Evolutionary conservation across 73 alveolate species (phyloP), one percentile per base, ranked within the genome.

Genomic region (Uronychia binucleata): DNA sequence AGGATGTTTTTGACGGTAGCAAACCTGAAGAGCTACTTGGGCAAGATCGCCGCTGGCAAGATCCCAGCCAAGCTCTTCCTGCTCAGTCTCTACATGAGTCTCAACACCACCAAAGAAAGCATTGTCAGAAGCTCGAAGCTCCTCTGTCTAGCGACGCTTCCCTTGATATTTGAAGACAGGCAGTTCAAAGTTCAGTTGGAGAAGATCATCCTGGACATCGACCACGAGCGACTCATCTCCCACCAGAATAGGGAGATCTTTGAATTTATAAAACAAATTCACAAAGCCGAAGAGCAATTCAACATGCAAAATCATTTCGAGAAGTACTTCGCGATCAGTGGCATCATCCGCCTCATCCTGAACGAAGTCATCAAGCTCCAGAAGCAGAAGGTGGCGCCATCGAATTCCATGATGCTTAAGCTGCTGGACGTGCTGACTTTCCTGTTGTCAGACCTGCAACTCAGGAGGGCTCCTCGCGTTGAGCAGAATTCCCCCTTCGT

Each of bases 81-180:
- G 5, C 67, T 46, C 67, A 46, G 67, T 46, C 67, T 46, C 19
- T 46, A 46, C 67, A 46, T 46, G 67, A 19, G n/a, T 5, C 5
- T 11, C n/a, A 46, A 46, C 19, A 46, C 67, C 5, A 11, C 67
- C n/a, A 46, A 46, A 46, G 75, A 86, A 67, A 86, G 78, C 74
- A 58, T 31, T 57, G 74, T 26, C 84, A 67, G 30, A 30, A 59
- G 30, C 58, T 79, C 31, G 5, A 86, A 86, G 32, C n/a, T 86
- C 31, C 75, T 86, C 27, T 79, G 87, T 59, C 28, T 86, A 29
- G 5, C 80, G 0, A 81, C 58, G 0, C 78, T 86, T 5, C 92
- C 92, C n/a, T 60, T 86, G 75, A 31, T 86, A 75, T 86, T 79
- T 86, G 92, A 86, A 34, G 92, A 86, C 33, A 81, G 59, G 74